A percentile compares a stretch with the other conserved stretches of the same genome.
These are phyloP conservation scores for barrel medic (Medicago truncatula) DNA, from an alignment of 306 rosid species.

Conservation along the genomic window MtrunA17r5.0-ANR NC_053045.1:46024001-46024500, in stretches of 20 bases:
- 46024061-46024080: constrained; percentile 7
- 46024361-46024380: constrained; percentile 89
- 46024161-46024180: constrained; percentile 97
- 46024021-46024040: constrained; percentile 6
- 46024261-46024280: constrained; percentile 35
- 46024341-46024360: constrained; percentile 95
- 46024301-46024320: constrained; percentile 94
- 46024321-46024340: constrained; percentile 85
- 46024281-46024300: constrained; percentile 49
- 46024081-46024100: constrained; percentile 17
- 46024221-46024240: constrained; percentile 66
- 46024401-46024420: constrained; percentile 19
- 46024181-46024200: constrained; percentile 96
- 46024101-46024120: constrained; percentile 15
- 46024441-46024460: not conserved
- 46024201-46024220: constrained; percentile 91
- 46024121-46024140: constrained; percentile 48
- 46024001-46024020: not conserved
- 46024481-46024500: not conserved
- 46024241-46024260: constrained; percentile 36
- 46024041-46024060: constrained; percentile 4
- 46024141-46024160: constrained; percentile 99
- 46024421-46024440: constrained; percentile 1
- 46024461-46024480: not conserved
- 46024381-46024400: constrained; percentile 74